Base-by-base conservation (phyloP, 2,329 filamentous ascomycete genomes). In the Dactylella cylindrospora region DNA sequence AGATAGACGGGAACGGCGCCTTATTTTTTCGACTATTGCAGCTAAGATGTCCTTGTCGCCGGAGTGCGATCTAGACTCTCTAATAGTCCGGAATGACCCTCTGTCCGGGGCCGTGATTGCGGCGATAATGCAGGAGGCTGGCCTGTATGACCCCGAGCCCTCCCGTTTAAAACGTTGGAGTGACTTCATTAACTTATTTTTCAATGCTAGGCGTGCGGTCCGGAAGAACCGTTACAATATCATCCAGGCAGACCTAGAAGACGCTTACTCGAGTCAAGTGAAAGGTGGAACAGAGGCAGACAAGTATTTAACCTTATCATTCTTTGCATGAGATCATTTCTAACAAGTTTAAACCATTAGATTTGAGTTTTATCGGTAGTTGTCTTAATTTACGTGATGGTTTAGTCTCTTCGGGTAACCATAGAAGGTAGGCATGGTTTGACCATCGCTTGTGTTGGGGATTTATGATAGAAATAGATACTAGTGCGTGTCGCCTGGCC, bases 71-170 rank as follows among this genome's bases (percentile, higher is more conserved):
- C 79, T 98, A 65, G 93, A 98, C 75, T 93, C 87, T 67, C 78
- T 98, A 70, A 98, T 98, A 71, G 90, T 96, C 67, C 84, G 93
- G 70, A 98, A 97, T 72, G 93, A 98, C 72, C 93, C 93, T 1
- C 78, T 98, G 41, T 94, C 88, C 41, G 93, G 93, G 69, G 93
- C 93, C 54, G 85, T 98, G 69, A 98, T 98, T 72, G 90, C 93
- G 40, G 93, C 93, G 45, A 95, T 98, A 72, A 98, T 98, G 93
- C 93, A 98, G 75, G 93, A 98, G 76, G 93, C 93, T 25, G 93
- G 93, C 67, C 79, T 98, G 68, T 83, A 20, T 6, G 5, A 5
- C 7, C 20, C 10, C 13, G 10, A 12, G 5, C 19, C 15, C 19
- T 1, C 23, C 17, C 10, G 9, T 41, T n/a, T 6, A 13, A 5